phyloP scores from a whole-genome alignment of 1,284 basidiomycete genomes.

The Austroboletus novae-zelandiae region DNA sequence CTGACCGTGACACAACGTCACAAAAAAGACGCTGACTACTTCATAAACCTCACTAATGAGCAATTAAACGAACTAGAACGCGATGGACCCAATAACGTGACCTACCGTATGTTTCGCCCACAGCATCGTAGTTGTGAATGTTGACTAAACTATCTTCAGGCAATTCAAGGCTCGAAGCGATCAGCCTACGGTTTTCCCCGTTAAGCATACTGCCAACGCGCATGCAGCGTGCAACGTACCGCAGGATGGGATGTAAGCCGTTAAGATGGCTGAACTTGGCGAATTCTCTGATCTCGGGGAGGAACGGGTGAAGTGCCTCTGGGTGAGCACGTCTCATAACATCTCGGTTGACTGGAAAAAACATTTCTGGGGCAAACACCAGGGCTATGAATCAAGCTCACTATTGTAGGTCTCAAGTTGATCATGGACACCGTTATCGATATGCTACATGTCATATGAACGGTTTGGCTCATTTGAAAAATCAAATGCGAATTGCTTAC shows the following conservation, averaged over 20 bases:
- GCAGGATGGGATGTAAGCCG: slow-evolving; percentile 49
- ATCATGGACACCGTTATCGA: slow-evolving; percentile 53
- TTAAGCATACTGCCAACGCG: background rate
- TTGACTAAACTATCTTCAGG: slow-evolving; percentile 53
- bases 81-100: background rate
- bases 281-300: slow-evolving; percentile 40
- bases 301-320: slow-evolving; percentile 46
- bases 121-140: slow-evolving; percentile 37
- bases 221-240: slow-evolving; percentile 26
- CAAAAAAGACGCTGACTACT: too few relatives aligned
- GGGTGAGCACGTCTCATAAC: slow-evolving; percentile 44
- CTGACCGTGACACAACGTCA: too few relatives aligned
- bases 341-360: slow-evolving; percentile 42
- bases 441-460: slow-evolving; percentile 18
- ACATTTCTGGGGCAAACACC: too few relatives aligned
- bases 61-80: background rate
- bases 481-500: slow-evolving; percentile 5
- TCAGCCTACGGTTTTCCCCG: slow-evolving; percentile 34
- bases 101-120: slow-evolving; percentile 1
- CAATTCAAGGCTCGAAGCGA: slow-evolving; percentile 56
- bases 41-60: background rate
- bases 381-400: background rate
- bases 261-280: slow-evolving; percentile 49
- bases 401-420: slow-evolving; percentile 54
- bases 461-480: too few relatives aligned